Evolutionary conservation across 2,329 filamentous ascomycete species (phyloP).

Genomic region (Emergomyces pasteurianus): DNA sequence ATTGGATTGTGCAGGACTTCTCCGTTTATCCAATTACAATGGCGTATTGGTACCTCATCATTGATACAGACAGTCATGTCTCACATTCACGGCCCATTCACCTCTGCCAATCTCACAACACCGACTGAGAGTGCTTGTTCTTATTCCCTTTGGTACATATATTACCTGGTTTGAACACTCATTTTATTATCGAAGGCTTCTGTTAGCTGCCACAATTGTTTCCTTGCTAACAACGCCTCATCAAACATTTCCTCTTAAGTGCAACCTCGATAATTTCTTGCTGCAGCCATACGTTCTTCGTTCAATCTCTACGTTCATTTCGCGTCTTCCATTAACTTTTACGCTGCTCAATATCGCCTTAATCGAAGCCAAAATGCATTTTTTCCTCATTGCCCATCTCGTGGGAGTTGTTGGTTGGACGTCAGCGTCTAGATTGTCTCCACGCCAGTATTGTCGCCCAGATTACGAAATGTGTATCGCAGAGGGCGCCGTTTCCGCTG

Average conservation of each 20-base stretch:
- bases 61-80: not conserved
- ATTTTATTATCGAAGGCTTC: not conserved
- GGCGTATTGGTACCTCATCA: not conserved
- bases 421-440: not conserved
- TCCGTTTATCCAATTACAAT: not conserved
- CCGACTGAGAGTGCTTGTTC: not conserved
- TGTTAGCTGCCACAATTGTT: not conserved
- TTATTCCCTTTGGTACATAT: not conserved
- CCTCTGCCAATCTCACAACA: not conserved
- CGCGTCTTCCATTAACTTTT: not conserved
- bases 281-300: not conserved
- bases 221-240: not conserved
- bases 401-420: not conserved
- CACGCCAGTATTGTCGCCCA: slow-evolving; percentile 11
- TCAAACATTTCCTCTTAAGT: no score
- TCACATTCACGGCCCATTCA: not conserved
- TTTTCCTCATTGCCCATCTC: not conserved
- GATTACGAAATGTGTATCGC: slow-evolving; percentile 23
- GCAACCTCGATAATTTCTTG: not conserved
- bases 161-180: not conserved
- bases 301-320: not conserved
- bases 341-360: not conserved
- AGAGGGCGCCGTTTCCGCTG: slow-evolving; percentile 15
- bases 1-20: not conserved
- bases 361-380: not conserved